Base-by-base conservation (phyloP, 306 rosid species). In the Acacia acuminata region DNA sequence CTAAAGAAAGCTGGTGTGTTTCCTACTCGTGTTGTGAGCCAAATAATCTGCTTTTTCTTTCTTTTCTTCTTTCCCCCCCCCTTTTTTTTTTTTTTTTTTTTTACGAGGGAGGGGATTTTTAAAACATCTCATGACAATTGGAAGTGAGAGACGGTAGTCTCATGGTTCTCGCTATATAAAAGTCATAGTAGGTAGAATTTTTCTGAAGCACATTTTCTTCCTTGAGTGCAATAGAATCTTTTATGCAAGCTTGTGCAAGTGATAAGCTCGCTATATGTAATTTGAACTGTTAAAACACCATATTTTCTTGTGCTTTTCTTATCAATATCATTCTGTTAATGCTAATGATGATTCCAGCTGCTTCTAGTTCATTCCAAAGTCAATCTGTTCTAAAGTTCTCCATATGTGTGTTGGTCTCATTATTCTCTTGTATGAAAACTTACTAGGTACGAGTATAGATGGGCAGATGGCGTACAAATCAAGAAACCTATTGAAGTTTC, bases 381-480 rank as follows among this genome's bases (percentile, higher is more conserved):
- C 73, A 32, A 38, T 82, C 17, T 36, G 20, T 64, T 24, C 73
- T 11, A 51, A 42, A 30, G 45, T 51, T 73, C 25, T 43, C 22
- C 40, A 17, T 81, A 25, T 67, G 27, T 58, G 30, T 22, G 27
- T 67, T 14, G 78, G 60, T 79, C 85, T 65, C 14, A 80, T 81
- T 76, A 15, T 79, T 83, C 51, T 86, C 73, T 50, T 72, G 3
- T 79, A 24, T 63, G 78, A 66, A 82, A 36, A 67, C 84, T 79
- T 79, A 85, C 15, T 32, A 94, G 99, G 93, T 96, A 96, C 20
- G 98, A 96, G 89, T 96, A 96, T 86, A 86, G 97, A 85, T 96
- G 99, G 99, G 99, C 99, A 38, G 99, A 96, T 84, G 99, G 99
- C 82, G 98, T 92, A 73, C 94, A 88, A 84, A 96, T 96, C 58